phyloP scores from a whole-genome alignment of 2,329 filamentous ascomycete genomes.

The Claviceps arundinis region DNA sequence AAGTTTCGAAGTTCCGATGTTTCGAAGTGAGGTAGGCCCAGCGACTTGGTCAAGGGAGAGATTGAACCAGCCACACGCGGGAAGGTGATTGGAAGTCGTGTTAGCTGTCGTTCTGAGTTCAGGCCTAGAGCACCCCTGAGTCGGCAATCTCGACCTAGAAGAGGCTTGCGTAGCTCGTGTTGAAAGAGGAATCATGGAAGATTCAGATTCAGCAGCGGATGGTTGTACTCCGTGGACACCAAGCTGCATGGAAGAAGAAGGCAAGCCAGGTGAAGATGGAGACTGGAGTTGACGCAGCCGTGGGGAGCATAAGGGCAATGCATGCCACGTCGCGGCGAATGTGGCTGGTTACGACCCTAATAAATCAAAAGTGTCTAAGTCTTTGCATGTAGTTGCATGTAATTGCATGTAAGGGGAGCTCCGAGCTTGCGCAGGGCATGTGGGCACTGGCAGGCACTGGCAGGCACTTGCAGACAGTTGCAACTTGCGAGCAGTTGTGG shows the following conservation, averaged over 20 bases:
- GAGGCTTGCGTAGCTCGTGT: background rate
- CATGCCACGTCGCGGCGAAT: background rate
- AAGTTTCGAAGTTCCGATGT: background rate
- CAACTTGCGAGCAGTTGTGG: background rate
- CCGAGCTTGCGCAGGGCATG: background rate
- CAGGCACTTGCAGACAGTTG: background rate
- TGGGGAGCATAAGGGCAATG: background rate
- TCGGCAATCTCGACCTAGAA: background rate
- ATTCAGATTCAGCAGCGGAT: background rate
- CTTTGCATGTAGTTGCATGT: background rate
- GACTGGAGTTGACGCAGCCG: background rate
- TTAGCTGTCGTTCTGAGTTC: background rate
- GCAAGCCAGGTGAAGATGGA: background rate
- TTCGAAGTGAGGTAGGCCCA: background rate
- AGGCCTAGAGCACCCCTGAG: background rate
- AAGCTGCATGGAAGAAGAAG: background rate
- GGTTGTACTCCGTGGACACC: background rate
- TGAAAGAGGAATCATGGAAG: background rate
- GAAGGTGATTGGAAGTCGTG: background rate
- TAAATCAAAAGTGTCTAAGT: background rate
- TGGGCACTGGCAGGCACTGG: background rate
- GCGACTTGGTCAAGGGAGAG: constrained; percentile 1
- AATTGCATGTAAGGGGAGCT: too few species aligned
- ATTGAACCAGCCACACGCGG: background rate
- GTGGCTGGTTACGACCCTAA: background rate